Conservation (phyloP, 2,329 filamentous ascomycete species). For the Whalleya microplaca region DNA sequence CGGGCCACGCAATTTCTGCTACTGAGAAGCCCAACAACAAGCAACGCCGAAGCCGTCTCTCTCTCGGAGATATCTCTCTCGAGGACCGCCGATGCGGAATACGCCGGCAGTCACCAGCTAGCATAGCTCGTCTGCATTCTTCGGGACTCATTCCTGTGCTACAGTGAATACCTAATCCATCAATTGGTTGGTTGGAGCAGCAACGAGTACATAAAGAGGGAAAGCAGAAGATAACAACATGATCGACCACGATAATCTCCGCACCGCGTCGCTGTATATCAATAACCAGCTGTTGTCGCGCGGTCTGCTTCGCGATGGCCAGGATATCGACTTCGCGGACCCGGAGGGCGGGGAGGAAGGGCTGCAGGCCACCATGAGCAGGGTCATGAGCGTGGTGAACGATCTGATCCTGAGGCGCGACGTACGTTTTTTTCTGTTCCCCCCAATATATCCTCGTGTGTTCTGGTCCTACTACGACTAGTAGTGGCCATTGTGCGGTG, state of each 20-base stretch:
- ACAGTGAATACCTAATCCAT: not conserved
- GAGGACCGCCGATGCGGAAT: not conserved
- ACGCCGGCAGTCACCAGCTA: not conserved
- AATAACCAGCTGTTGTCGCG: conserved; percentile 72
- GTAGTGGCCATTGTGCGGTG: not conserved
- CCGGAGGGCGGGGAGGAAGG: conserved; percentile 67
- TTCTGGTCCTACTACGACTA: not conserved
- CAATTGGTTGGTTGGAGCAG: not conserved
- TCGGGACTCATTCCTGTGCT: not conserved
- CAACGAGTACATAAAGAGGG: not conserved
- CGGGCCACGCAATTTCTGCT: not conserved
- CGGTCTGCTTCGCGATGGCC: conserved; percentile 68
- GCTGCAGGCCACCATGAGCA: conserved; percentile 71
- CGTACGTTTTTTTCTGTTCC: conserved; percentile 55
- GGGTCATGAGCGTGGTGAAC: conserved; percentile 91
- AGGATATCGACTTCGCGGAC: conserved; percentile 80
- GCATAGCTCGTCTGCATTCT: not conserved
- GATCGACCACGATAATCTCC: conserved; percentile 63
- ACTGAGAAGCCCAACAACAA: not conserved
- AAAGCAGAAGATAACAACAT: conserved; percentile 22
- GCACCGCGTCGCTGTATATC: conserved; percentile 71
- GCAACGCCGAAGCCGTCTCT: not conserved
- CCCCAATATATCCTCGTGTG: not conserved
- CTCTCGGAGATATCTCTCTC: too few species aligned
- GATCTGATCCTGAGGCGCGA: conserved; percentile 90